Evolutionary conservation across 192 early-diverging fungal genomes (phyloP).

Genomic region (Helicostylum pulchrum): DNA sequence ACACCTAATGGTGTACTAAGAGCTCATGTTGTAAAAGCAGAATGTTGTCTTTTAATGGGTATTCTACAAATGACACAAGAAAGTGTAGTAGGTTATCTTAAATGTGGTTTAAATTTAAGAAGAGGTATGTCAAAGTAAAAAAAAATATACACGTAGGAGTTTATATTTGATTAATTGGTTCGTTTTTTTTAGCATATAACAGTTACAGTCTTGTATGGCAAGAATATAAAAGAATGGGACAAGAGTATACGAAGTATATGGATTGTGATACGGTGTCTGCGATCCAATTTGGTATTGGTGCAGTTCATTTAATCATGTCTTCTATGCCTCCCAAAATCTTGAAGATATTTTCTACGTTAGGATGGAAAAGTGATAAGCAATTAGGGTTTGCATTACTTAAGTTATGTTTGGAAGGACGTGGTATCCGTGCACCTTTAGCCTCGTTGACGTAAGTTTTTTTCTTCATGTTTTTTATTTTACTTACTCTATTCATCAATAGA

Average conservation of each 20-base stretch:
- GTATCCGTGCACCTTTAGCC: conserved; percentile 50
- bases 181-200: conserved; percentile 40
- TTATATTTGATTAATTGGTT: background rate
- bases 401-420: conserved; percentile 42
- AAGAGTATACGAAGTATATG: conserved; percentile 42
- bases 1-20: conserved; percentile 51
- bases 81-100: conserved; percentile 49
- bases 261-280: conserved; percentile 53
- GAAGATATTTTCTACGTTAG: conserved; percentile 46
- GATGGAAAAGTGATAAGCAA: conserved; percentile 50
- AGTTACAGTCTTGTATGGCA: conserved; percentile 54
- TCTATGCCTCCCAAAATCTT: conserved; percentile 32
- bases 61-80: conserved; percentile 49
- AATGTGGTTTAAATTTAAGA: conserved; percentile 49
- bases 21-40: conserved; percentile 50
- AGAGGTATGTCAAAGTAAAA: conserved; percentile 34
- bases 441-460: conserved; percentile 46
- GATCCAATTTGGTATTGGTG: conserved; percentile 50
- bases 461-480: background rate
- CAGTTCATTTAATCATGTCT: conserved; percentile 32
- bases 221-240: conserved; percentile 53
- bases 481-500: conserved; percentile 5
- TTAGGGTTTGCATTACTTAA: conserved; percentile 52
- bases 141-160: background rate
- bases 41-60: conserved; percentile 45